A percentile compares a stretch with the other conserved stretches of the same genome.
These are phyloP conservation scores for Pontederia paniculata DNA, from an alignment of 176 grass and related monocot genomes.

Conservation along the genomic window DNA sequence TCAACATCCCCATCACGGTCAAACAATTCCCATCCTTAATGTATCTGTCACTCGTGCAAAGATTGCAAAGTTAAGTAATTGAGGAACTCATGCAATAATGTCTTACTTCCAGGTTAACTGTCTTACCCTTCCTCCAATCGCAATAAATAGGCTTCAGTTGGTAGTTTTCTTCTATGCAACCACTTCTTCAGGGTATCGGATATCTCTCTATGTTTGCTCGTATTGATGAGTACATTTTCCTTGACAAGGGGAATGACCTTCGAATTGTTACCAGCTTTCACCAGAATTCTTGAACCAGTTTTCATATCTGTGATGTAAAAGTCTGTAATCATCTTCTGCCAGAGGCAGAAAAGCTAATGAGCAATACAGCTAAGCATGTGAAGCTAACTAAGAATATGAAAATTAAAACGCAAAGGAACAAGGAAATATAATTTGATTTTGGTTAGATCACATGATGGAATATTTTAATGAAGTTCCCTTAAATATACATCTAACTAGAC, in stretches of 20 bases:
- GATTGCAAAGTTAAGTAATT: neutral
- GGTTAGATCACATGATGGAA: no score
- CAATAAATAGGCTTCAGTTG: constrained; percentile 45
- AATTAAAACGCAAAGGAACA: neutral
- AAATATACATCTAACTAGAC: no score
- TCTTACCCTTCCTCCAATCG: constrained; percentile 79
- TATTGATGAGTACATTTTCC: constrained; percentile 62
- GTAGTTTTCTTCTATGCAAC: constrained; percentile 73
- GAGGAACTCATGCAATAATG: constrained; percentile 2
- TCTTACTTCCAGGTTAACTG: neutral
- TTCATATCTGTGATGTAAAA: constrained; percentile 95
- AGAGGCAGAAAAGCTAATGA: constrained; percentile 38
- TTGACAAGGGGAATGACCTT: constrained; percentile 69
- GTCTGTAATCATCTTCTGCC: constrained; percentile 86
- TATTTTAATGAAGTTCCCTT: no score
- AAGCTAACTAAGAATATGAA: constrained; percentile 5
- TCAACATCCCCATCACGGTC: constrained; percentile 72
- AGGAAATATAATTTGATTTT: neutral
- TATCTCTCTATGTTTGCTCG: constrained; percentile 50
- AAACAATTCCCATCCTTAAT: constrained; percentile 65
- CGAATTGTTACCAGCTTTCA: constrained; percentile 61
- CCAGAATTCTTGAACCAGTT: constrained; percentile 62
- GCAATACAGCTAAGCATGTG: constrained; percentile 7
- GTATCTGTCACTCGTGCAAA: constrained; percentile 37
- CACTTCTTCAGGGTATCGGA: constrained; percentile 83